These are phyloP conservation scores for Plasmodium knowlesi DNA, from an alignment of 169 alveolate species.

Conservation along the genomic window DNA sequence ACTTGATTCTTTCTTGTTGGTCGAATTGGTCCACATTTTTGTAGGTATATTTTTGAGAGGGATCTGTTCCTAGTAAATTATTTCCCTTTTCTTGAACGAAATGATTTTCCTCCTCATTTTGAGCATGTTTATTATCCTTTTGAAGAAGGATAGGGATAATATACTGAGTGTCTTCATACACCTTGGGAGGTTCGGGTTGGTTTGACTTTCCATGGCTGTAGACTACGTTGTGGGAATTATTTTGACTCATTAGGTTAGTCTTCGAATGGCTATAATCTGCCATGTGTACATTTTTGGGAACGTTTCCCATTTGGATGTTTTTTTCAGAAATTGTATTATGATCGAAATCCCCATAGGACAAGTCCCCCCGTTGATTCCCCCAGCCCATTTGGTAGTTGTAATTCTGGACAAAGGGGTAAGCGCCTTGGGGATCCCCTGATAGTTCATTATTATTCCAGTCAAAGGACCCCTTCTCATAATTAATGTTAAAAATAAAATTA, in stretches of 20 bases:
- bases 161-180: not conserved
- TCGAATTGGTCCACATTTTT: not conserved
- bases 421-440: not conserved
- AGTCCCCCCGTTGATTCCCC: not conserved
- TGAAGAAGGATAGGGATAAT: not conserved
- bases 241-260: not conserved
- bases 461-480: conserved; percentile 8
- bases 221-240: not conserved
- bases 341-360: no score
- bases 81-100: not conserved
- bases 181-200: not conserved
- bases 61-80: not conserved
- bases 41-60: not conserved
- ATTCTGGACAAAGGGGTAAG: not conserved
- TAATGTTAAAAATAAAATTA: conserved; percentile 55
- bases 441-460: not conserved
- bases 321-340: not conserved
- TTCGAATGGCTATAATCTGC: not conserved
- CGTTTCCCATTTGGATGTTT: not conserved
- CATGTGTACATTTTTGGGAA: not conserved
- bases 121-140: not conserved
- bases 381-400: not conserved
- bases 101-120: not conserved
- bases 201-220: not conserved
- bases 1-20: not conserved